A percentile compares a stretch with the other conserved stretches of the same genome.
Conservation (phyloP, 1,284 basidiomycete genomes). For the Neolentinus lepideus region DNA sequence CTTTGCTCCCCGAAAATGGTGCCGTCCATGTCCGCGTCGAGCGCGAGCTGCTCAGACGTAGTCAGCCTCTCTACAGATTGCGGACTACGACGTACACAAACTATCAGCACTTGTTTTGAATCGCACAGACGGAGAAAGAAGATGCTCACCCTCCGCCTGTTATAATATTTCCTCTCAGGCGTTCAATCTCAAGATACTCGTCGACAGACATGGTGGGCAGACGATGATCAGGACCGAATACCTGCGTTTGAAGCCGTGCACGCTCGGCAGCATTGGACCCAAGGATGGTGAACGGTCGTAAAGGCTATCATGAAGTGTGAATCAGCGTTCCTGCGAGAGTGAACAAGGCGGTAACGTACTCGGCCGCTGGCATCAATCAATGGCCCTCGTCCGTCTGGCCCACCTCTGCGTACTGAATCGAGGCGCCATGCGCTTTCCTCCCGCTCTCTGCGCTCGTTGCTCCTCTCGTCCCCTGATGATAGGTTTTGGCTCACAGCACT, state of each 20-base stretch:
- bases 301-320: conserved; percentile 41
- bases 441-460: conserved; percentile 27
- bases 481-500: conserved; percentile 39
- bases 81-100: conserved; percentile 40
- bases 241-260: conserved; percentile 65
- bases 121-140: neutral
- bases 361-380: conserved; percentile 72
- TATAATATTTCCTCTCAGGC: conserved; percentile 80
- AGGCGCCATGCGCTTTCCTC: conserved; percentile 72
- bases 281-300: conserved; percentile 89
- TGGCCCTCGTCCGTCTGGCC: conserved; percentile 48
- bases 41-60: conserved; percentile 66
- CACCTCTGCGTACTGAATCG: conserved; percentile 38
- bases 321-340: neutral
- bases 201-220: conserved; percentile 96
- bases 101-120: neutral
- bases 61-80: conserved; percentile 64
- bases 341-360: conserved; percentile 33
- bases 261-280: conserved; percentile 66
- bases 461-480: conserved; percentile 27
- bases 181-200: conserved; percentile 89
- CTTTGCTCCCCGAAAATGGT: conserved; percentile 63
- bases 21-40: conserved; percentile 84
- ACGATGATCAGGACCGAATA: conserved; percentile 83
- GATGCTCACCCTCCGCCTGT: conserved; percentile 74